A percentile compares a stretch with the other conserved stretches of the same genome.
These are phyloP conservation scores for Avicennia marina DNA, from an alignment of 257 asterid genomes.

Conservation along the genomic window DNA sequence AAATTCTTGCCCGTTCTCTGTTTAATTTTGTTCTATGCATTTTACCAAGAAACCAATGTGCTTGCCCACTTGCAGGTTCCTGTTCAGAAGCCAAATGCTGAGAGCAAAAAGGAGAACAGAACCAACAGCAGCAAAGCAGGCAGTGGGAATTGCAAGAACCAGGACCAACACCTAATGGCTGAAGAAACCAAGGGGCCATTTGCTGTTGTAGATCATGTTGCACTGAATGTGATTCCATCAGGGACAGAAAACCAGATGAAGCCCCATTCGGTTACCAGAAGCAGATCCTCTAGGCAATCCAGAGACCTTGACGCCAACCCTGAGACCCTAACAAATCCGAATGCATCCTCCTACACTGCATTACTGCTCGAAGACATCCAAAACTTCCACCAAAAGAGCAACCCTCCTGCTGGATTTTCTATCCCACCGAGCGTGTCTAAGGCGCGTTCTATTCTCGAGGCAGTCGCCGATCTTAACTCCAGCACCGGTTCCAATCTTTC, in stretches of 20 bases:
- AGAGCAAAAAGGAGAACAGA: conserved; percentile 29
- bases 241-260: conserved; percentile 43
- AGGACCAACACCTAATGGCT: conserved; percentile 23
- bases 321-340: conserved; percentile 47
- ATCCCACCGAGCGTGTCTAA: conserved; percentile 77
- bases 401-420: conserved; percentile 27
- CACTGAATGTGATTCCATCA: conserved; percentile 42
- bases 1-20: background rate
- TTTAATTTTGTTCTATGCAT: too few relatives aligned
- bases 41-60: too few relatives aligned
- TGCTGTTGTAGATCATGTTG: conserved; percentile 23
- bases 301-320: conserved; percentile 70
- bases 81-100: conserved; percentile 44
- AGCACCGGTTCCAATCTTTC: conserved; percentile 44
- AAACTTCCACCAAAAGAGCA: conserved; percentile 83
- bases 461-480: conserved; percentile 96
- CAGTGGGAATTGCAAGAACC: conserved; percentile 19
- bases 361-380: conserved; percentile 87
- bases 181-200: conserved; percentile 20
- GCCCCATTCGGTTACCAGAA: conserved; percentile 42
- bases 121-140: conserved; percentile 18
- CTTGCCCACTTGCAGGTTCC: conserved; percentile 33
- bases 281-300: conserved; percentile 71
- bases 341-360: conserved; percentile 63
- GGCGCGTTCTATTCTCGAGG: conserved; percentile 90